Evolutionary conservation across 2,329 filamentous ascomycete genomes (phyloP).

Genomic region (Exophiala lecanii-corni): DNA sequence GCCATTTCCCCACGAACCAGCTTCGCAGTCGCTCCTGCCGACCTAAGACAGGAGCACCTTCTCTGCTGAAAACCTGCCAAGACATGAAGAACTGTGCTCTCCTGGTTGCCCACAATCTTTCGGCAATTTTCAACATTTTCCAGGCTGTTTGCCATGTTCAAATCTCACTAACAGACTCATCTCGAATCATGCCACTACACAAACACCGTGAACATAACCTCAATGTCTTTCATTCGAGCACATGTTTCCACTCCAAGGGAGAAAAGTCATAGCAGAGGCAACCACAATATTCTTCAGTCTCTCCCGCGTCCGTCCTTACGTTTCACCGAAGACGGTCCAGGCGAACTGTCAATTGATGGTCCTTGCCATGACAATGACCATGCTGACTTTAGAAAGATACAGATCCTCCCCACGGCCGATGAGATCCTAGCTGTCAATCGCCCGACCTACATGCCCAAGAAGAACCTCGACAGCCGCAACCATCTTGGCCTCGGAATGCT

Average conservation of each 20-base stretch:
- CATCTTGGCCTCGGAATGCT: slow-evolving; percentile 29
- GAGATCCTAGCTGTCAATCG: slow-evolving; percentile 31
- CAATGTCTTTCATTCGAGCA: not conserved
- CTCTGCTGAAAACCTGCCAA: too few species aligned
- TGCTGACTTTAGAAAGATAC: slow-evolving; percentile 31
- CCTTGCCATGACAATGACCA: slow-evolving; percentile 37
- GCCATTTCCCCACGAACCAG: too few species aligned
- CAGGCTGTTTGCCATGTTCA: too few species aligned
- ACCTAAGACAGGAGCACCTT: too few species aligned
- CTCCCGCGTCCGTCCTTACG: slow-evolving; percentile 12
- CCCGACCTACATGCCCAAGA: slow-evolving; percentile 33
- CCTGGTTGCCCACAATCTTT: too few species aligned
- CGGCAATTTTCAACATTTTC: too few species aligned
- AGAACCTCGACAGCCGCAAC: slow-evolving; percentile 26
- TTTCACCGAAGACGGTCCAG: slow-evolving; percentile 28
- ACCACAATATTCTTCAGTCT: slow-evolving; percentile 2
- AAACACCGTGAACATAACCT: too few species aligned
- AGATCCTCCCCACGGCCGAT: slow-evolving; percentile 34
- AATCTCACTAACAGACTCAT: too few species aligned
- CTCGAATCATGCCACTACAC: too few species aligned
- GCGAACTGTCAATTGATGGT: slow-evolving; percentile 22
- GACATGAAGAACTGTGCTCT: too few species aligned
- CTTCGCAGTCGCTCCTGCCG: too few species aligned
- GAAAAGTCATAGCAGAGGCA: not conserved
- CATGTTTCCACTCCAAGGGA: not conserved